Percentiles rank a stretch among this genome's conserved stretches.
These are phyloP conservation scores for Amesomyces nigricolor DNA, from an alignment of 2,329 filamentous ascomycete genomes.

Conservation along the genomic window DNA sequence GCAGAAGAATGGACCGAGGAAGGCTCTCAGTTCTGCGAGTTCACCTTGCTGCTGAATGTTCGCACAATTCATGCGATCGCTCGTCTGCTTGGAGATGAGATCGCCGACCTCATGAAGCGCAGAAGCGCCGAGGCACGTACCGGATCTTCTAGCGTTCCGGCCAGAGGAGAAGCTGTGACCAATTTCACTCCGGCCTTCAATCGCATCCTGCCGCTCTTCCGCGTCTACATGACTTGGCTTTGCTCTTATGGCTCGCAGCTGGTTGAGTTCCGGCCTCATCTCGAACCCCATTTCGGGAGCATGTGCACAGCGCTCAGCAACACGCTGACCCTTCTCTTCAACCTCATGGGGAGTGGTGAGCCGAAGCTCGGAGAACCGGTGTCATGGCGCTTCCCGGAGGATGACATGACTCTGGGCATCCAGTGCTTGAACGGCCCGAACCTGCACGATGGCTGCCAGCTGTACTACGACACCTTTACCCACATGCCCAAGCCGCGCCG, in stretches of 20 bases:
- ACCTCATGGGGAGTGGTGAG: conserved; percentile 37
- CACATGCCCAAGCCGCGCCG: conserved; percentile 26
- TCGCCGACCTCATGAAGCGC: conserved; percentile 45
- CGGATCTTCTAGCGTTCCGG: conserved; percentile 8
- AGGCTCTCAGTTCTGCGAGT: conserved; percentile 50
- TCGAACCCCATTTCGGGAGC: conserved; percentile 41
- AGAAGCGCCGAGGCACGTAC: conserved; percentile 37
- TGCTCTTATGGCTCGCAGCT: conserved; percentile 43
- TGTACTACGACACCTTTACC: conserved; percentile 30
- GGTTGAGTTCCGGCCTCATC: conserved; percentile 40
- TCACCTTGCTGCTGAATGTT: conserved; percentile 70
- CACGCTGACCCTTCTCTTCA: conserved; percentile 45
- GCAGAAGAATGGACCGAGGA: conserved; percentile 40
- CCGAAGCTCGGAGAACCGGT: conserved; percentile 34
- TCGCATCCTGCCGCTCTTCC: conserved; percentile 46
- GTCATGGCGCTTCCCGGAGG: conserved; percentile 48
- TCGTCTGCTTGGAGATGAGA: conserved; percentile 62
- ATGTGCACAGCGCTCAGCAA: conserved; percentile 44
- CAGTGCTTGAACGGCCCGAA: conserved; percentile 36
- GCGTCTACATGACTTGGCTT: conserved; percentile 52
- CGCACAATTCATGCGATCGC: conserved; percentile 70
- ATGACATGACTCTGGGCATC: conserved; percentile 42
- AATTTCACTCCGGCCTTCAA: conserved; percentile 36
- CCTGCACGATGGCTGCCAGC: conserved; percentile 37
- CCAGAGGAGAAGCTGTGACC: conserved; percentile 19